Conservation (phyloP, 2,329 filamentous ascomycete species). For the Fusarium subtropicale region DNA sequence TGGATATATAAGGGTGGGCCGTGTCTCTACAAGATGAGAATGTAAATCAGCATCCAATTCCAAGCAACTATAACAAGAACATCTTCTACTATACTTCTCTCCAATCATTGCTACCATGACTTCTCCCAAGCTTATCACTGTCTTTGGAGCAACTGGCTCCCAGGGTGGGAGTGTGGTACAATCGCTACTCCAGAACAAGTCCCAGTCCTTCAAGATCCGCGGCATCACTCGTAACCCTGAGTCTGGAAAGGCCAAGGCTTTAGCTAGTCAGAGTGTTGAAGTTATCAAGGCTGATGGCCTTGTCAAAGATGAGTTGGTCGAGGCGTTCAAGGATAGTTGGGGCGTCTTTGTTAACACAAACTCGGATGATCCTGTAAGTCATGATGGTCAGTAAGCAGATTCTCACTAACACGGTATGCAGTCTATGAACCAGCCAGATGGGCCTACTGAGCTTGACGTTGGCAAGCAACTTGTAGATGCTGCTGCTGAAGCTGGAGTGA, state of each 20-base stretch:
- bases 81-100: background rate
- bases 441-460: conserved; percentile 51
- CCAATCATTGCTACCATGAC: conserved; percentile 35
- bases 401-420: conserved; percentile 18
- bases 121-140: conserved; percentile 47
- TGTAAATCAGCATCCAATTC: conserved; percentile 20
- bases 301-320: conserved; percentile 39
- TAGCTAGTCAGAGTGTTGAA: conserved; percentile 46
- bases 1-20: conserved; percentile 30
- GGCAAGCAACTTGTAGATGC: conserved; percentile 52
- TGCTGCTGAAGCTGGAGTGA: conserved; percentile 50
- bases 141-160: conserved; percentile 50
- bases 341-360: conserved; percentile 52
- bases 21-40: background rate
- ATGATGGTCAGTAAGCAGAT: background rate
- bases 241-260: conserved; percentile 46
- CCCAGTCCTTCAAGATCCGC: conserved; percentile 44
- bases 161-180: conserved; percentile 50
- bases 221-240: conserved; percentile 48
- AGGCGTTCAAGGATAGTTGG: conserved; percentile 50
- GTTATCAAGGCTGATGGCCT: conserved; percentile 49
- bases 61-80: conserved; percentile 3
- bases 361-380: conserved; percentile 48
- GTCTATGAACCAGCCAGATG: conserved; percentile 43
- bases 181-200: conserved; percentile 49